Evolutionary conservation across 768 basidiomycete genomes (phyloP), one percentile per base, ranked within the genome.

Genomic region (Leccinum variicolor): DNA sequence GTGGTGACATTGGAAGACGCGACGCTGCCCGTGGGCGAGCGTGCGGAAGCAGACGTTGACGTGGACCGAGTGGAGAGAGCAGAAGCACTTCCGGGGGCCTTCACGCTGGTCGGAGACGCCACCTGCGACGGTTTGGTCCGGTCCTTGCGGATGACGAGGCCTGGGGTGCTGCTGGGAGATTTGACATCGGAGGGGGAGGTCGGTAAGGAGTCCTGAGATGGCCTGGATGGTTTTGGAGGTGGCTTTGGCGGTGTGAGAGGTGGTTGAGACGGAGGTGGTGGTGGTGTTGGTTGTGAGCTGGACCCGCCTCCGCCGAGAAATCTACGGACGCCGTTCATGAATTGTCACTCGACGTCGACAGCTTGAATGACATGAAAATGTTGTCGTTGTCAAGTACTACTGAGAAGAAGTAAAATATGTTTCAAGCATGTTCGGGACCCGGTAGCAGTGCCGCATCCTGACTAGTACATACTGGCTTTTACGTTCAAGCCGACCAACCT

Each of bases 241-340:
- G 64, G 72, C 53, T 64, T 58, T 50, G 67, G 72, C 47, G 69
- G 61, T 53, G 66, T 57, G 59, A 51, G 54, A 46, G 60, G 53
- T 47, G 61, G 54, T 55, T 53, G 34, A 6, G 54, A 50, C 15
- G 50, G 62, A 17, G 66, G 57, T 56, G 64, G 55, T 55, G 64
- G 54, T 11, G 61, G 61, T 67, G 61, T 60, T 57, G 66, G 64
- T 53, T 73, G 74, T 51, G 73, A 62, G 53, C 71, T 68, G 58
- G 75, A 63, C 52, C 74, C 76, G 55, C 78, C 79, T 58, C 74
- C 75, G 49, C 75, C 77, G 55, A 87, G 79, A 63, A 88, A 77
- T 74, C 84, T 81, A 64, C 85, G 86, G 61, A 88, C 85, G 66
- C 85, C 85, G 80, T 88, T 86, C 87, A 89, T 88, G 68, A 58